Conservation (phyloP, 805 yeast species). For the Lipomyces starkeyi region DNA sequence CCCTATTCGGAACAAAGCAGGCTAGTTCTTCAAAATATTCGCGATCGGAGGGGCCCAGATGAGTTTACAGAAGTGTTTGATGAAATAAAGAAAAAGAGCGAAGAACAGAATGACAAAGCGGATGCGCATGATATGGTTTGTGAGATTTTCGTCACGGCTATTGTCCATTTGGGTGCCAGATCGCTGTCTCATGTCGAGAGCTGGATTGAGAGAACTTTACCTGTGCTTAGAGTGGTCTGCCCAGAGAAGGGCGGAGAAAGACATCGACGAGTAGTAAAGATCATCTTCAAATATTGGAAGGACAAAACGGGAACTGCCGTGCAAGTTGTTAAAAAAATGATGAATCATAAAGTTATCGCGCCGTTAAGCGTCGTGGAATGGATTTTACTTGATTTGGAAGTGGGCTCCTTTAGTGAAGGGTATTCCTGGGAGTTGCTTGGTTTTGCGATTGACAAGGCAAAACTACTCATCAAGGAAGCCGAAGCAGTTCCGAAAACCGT, state of each 20-base stretch:
- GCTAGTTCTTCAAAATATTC: conserved; percentile 27
- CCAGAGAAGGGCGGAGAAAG: conserved; percentile 22
- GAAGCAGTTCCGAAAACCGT: conserved; percentile 46
- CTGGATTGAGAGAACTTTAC: conserved; percentile 53
- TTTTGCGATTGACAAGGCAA: conserved; percentile 34
- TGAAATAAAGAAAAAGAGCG: conserved; percentile 36
- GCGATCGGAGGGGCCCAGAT: conserved; percentile 29
- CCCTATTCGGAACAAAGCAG: conserved; percentile 28
- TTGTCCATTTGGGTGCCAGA: conserved; percentile 84
- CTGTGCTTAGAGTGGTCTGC: conserved; percentile 46
- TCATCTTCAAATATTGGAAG: conserved; percentile 69
- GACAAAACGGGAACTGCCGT: conserved; percentile 68
- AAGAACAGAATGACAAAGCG: conserved; percentile 35
- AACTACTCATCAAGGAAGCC: conserved; percentile 18
- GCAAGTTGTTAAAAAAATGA: conserved; percentile 60
- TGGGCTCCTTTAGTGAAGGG: conserved; percentile 21
- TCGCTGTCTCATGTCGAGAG: conserved; percentile 79
- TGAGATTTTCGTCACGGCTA: conserved; percentile 68
- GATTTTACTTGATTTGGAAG: conserved; percentile 49
- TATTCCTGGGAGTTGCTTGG: conserved; percentile 37
- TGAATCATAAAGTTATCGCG: conserved; percentile 53
- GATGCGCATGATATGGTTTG: conserved; percentile 41
- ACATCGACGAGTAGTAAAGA: conserved; percentile 55
- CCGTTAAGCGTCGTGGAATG: conserved; percentile 52
- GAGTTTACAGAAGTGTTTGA: conserved; percentile 28